Base-by-base conservation (phyloP, 768 basidiomycete species). In the Lactarius pseudohatsudake region DNA sequence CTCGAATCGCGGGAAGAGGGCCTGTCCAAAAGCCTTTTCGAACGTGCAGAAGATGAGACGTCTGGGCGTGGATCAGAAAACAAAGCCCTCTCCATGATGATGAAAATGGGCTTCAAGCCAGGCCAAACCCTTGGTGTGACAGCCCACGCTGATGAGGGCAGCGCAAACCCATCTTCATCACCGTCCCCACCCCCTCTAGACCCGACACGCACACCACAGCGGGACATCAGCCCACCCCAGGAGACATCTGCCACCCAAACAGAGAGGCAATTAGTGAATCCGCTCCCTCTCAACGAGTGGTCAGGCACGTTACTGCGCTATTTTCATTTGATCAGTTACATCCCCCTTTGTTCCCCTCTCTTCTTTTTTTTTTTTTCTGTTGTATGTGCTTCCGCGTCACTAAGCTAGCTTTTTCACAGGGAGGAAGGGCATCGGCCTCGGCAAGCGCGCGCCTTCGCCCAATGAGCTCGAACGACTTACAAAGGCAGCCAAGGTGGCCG, bases 91-190 rank as follows among this genome's bases (percentile, higher is more conserved):
- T 83, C 85, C 18, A 94, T 95, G 80, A 95, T 95, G 93, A 86
- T 90, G 84, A 94, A 91, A 78, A 94, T 94, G 93, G 93, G 93
- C 1, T 95, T 92, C 79, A 89, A 89, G 77, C 86, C 90, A 2
- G 93, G 93, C 18, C 86, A 93, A 75, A 81, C 90, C 16, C 81
- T 94, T 34, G 92, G 92, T 20, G 81, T 77, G 72, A 61, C 74
- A 10, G 77, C 78, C 26, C 70, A 73, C 28, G 72, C 70, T 16
- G 64, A 61, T 5, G 45, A 50, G 53, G 53, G 16, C 9, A 53
- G 9, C 20, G 54, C 36, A 26, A 15, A 16, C 26, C 50, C 62
- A n/a, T 47, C 67, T n/a, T 66, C 61, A 53, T 41, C 54, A 28
- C 59, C 67, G n/a, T 15, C 57, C 5, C 18, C 59, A 28, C 50